These are phyloP conservation scores for Ascochyta fabae DNA, from an alignment of 2,329 filamentous ascomycete genomes.

Conservation along the genomic window DNA sequence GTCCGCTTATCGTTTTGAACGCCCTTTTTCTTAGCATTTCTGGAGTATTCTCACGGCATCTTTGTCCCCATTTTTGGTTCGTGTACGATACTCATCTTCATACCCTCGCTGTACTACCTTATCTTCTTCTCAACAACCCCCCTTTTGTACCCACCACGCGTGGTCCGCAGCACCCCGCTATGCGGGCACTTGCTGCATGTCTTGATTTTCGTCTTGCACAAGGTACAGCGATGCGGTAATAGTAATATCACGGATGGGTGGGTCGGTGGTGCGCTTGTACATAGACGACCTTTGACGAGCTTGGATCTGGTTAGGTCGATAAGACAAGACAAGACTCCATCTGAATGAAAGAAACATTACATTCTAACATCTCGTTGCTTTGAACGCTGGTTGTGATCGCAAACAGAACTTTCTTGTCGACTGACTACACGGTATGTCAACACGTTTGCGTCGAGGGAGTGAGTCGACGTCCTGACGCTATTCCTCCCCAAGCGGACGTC, in stretches of 20 bases:
- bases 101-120: slow-evolving; percentile 29
- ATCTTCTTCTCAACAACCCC: slow-evolving; percentile 6
- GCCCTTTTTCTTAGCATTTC: slow-evolving; percentile 10
- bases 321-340: too few relatives aligned
- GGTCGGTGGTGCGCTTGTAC: not conserved
- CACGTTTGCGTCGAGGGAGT: too few relatives aligned
- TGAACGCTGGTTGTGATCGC: too few relatives aligned
- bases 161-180: not conserved
- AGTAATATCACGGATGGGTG: slow-evolving; percentile 12
- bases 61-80: not conserved
- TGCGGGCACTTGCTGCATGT: not conserved
- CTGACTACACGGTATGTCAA: too few relatives aligned
- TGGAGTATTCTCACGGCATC: slow-evolving; percentile 15
- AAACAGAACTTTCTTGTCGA: too few relatives aligned
- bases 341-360: too few relatives aligned
- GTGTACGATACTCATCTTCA: slow-evolving; percentile 28
- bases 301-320: not conserved
- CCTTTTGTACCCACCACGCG: not conserved
- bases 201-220: not conserved
- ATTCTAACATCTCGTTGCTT: too few relatives aligned
- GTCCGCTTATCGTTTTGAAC: not conserved
- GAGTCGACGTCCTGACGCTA: too few relatives aligned
- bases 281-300: slow-evolving; percentile 11
- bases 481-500: too few relatives aligned
- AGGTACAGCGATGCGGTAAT: slow-evolving; percentile 18